phyloP scores from a whole-genome alignment of 805 yeast genomes.

The Ogataea parapolymorpha region DNA sequence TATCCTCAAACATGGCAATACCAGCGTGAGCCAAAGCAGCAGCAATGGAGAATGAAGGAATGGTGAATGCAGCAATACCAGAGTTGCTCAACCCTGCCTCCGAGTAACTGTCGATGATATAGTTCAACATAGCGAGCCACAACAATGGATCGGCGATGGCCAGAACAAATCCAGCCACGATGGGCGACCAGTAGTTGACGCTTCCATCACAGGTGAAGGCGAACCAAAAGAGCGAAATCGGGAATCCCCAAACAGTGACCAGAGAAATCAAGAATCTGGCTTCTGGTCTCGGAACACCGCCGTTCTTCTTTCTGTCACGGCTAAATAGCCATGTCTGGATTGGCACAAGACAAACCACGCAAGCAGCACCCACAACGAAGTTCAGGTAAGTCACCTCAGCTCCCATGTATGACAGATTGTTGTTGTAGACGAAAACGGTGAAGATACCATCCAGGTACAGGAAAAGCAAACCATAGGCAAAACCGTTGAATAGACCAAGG shows the following conservation, averaged over 20 bases:
- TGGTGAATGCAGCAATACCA: slow-evolving; percentile 37
- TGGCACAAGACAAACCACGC: slow-evolving; percentile 30
- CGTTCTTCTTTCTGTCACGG: slow-evolving; percentile 30
- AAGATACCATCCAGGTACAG: slow-evolving; percentile 36
- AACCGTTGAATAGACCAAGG: slow-evolving; percentile 35
- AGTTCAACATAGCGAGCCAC: slow-evolving; percentile 36
- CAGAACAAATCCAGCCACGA: slow-evolving; percentile 32
- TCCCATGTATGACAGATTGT: slow-evolving; percentile 30
- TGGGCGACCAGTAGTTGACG: slow-evolving; percentile 35
- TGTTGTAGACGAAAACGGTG: slow-evolving; percentile 34
- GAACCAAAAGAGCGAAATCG: slow-evolving; percentile 35
- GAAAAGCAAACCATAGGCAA: slow-evolving; percentile 35
- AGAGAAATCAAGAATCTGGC: slow-evolving; percentile 33
- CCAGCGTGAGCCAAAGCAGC: slow-evolving; percentile 37
- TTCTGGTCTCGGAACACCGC: slow-evolving; percentile 35
- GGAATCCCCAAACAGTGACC: slow-evolving; percentile 37
- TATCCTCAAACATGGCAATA: slow-evolving; percentile 37
- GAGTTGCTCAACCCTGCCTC: slow-evolving; percentile 33
- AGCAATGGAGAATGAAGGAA: slow-evolving; percentile 36
- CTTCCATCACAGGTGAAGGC: slow-evolving; percentile 34
- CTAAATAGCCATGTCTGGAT: slow-evolving; percentile 32
- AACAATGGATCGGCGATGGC: slow-evolving; percentile 34
- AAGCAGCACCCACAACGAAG: slow-evolving; percentile 34
- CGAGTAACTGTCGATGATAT: slow-evolving; percentile 34
- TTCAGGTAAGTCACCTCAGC: slow-evolving; percentile 35